Base-by-base conservation (phyloP, 1,139 yeast genomes). In the Debaryomycetaceae sp. region DNA sequence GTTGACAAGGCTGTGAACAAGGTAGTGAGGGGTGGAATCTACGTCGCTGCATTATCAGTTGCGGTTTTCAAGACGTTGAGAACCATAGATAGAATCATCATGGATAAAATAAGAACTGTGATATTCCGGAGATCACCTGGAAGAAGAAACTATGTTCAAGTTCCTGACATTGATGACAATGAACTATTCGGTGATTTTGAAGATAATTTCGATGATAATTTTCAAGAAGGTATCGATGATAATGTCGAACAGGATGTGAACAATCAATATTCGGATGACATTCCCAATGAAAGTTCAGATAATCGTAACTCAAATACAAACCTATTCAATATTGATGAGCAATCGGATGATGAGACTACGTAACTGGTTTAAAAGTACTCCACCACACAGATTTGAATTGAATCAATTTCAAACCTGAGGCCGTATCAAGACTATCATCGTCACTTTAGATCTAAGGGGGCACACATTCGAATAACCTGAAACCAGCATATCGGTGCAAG, bases 1-100 rank as follows among this genome's bases (percentile, higher is more conserved):
- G 73, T 82, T 14, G 93, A 86, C 59, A 78, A 70, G 41, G 76
- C 77, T 13, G 86, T 86, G 3, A 86, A 86, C 53, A 54, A 60
- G 11, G 73, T 85, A 34, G 86, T 86, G 3, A 76, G 72, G 55
- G 79, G 81, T 11, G 87, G 87, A 2, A 78, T 86, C 14, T 73
- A 81, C 24, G 74, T 70, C 1, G 71, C 67, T 24, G 80, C 82
- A 4, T 70, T 75, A 0, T 45, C 71, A 0, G 57, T 72, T 37
- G 79, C 81, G 30, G 59, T 68, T 23, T 52, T 75, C 39, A 68
- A 70, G 46, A 67, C 76, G 1, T 41, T 74, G 2, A 52, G 65
- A 13, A 68, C 67, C 42, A 43, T 73, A 27, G 78, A 74, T 52
- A 53, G 58, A 31, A 56, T 62, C 35, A 42, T 74, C 37, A 55